phyloP scores from a whole-genome alignment of 805 yeast species.

The Wickerhamomyces canadensis region DNA sequence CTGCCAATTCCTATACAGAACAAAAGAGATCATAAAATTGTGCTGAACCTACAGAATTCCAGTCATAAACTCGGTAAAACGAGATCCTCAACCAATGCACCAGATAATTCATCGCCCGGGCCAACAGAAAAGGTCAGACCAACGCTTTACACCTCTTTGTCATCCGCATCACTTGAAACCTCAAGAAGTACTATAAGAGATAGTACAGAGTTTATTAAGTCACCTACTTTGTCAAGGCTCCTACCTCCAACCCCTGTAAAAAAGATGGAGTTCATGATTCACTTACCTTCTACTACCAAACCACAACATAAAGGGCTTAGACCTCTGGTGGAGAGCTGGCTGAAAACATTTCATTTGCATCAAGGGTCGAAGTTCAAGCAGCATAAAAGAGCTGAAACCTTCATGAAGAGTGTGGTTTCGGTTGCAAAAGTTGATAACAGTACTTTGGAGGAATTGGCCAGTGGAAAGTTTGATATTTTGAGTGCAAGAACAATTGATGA shows the following conservation, averaged over 20 bases:
- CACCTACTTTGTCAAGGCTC: conserved; percentile 36
- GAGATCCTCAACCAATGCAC: neutral
- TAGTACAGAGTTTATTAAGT: conserved; percentile 39
- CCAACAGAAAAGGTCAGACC: neutral
- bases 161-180: conserved; percentile 11
- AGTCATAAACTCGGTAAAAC: conserved; percentile 15
- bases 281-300: conserved; percentile 21
- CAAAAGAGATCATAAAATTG: conserved; percentile 14
- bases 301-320: conserved; percentile 18
- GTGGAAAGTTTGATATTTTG: conserved; percentile 49
- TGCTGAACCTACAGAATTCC: conserved; percentile 22
- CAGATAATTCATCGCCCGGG: conserved; percentile 1
- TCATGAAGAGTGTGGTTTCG: conserved; percentile 23
- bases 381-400: conserved; percentile 16
- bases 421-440: conserved; percentile 21
- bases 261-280: conserved; percentile 43
- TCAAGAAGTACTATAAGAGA: conserved; percentile 18
- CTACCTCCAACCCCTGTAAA: conserved; percentile 67
- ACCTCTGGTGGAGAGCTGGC: conserved; percentile 19
- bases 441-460: conserved; percentile 31
- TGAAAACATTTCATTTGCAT: conserved; percentile 14
- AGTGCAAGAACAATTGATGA: conserved; percentile 72
- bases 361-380: conserved; percentile 7
- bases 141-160: conserved; percentile 17
- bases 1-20: conserved; percentile 13